Evolutionary conservation across 768 basidiomycete genomes (phyloP).

Genomic region (Neoboletus brunneissimus): DNA sequence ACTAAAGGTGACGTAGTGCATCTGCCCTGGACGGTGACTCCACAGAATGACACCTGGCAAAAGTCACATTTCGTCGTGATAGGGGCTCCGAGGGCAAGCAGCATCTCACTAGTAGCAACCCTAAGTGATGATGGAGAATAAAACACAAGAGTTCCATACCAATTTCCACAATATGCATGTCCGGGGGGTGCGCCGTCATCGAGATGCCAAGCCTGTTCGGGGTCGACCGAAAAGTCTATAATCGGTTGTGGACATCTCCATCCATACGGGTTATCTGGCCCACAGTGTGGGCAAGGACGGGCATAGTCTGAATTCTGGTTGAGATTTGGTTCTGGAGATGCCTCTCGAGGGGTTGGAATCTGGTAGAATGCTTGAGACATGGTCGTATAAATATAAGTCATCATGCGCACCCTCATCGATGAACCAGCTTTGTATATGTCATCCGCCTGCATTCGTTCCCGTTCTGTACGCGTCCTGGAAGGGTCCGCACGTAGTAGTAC

Average conservation of each 20-base stretch:
- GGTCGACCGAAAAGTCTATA: conserved; percentile 63
- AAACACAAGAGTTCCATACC: conserved; percentile 43
- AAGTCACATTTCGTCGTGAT: conserved; percentile 81
- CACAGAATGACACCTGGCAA: conserved; percentile 80
- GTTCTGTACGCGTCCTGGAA: conserved; percentile 59
- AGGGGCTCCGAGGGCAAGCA: conserved; percentile 71
- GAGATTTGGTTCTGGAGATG: conserved; percentile 73
- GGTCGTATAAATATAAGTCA: neutral
- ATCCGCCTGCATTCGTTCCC: conserved; percentile 79
- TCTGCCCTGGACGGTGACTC: conserved; percentile 71
- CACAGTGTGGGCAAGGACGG: conserved; percentile 80
- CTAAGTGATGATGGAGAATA: neutral
- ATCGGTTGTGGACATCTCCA: conserved; percentile 84
- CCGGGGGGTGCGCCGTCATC: conserved; percentile 80
- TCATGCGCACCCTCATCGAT: conserved; percentile 55
- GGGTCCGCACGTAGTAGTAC: conserved; percentile 69
- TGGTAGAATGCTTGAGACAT: conserved; percentile 25
- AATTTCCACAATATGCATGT: conserved; percentile 79
- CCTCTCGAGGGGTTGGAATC: conserved; percentile 75
- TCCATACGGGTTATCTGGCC: conserved; percentile 64
- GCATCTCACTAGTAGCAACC: conserved; percentile 53
- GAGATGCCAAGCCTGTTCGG: conserved; percentile 71
- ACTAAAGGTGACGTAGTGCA: conserved; percentile 59
- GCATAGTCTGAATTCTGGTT: conserved; percentile 62
- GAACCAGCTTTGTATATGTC: conserved; percentile 67